Base-by-base conservation (phyloP, 192 early-diverging fungal species). In the Coemansia sp. region DNA sequence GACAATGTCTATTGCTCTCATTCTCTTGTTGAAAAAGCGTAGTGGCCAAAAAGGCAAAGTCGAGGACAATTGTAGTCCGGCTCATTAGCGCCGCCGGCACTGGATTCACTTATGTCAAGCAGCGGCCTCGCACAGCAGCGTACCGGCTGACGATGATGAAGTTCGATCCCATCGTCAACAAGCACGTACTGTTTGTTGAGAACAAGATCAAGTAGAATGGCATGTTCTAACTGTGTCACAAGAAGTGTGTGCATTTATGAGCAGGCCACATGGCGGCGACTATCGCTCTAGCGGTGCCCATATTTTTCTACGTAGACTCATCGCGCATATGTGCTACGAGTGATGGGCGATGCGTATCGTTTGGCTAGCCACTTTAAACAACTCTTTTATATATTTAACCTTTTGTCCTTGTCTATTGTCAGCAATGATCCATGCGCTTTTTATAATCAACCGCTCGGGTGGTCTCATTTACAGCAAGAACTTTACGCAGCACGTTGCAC, bases 381-480 rank as follows among this genome's bases (percentile, higher is more conserved):
- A 12, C 29, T 10, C 1, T 16, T 13, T 32, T 15, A 24, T 24
- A 24, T 24, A 24, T 24, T 24, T 24, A 24, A 24, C 24, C 24
- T 24, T 24, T 24, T 24, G 24, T 30, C 8, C 56, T 58, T 11
- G 18, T 22, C 45, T 61, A 41, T 16, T 13, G 15, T 22, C 27
- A 29, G 30, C n/a, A 53, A 94, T 94, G 92, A 92, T 94, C 49
- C 89, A 87, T 68, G 88, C 91, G 7, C 68, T 94, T 5, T 92
- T 90, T 73, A 91, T 94, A 68, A 92, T 94, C 77, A 92, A 92
- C 82, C 90, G 92, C 62, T 93, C 97, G 9, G 97, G 96, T 27
- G 95, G 97, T 34, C 88, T 98, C 20, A 92, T 97, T 64, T 98
- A 95, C 81, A 89, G 94, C 76, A 90, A 89, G 65, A 94, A 97